phyloP scores from a whole-genome alignment of 805 yeast genomes.

The Yamadazyma laniorum region DNA sequence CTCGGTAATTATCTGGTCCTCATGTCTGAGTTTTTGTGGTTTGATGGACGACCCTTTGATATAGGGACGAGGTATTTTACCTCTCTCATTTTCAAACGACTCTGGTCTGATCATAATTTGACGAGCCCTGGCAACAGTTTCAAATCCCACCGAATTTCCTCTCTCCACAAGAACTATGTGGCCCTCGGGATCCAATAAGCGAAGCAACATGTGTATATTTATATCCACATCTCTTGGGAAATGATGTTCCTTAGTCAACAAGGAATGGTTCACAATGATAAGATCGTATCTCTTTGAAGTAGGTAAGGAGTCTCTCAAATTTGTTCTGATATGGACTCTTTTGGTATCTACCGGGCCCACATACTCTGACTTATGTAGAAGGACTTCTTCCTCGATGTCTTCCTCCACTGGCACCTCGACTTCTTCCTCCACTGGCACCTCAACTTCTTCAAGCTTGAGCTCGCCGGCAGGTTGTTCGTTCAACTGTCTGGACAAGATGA shows the following conservation, averaged over 20 bases:
- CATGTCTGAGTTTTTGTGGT: slow-evolving; percentile 36
- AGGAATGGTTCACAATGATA: slow-evolving; percentile 78
- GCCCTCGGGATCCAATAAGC: slow-evolving; percentile 73
- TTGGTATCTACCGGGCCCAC: slow-evolving; percentile 55
- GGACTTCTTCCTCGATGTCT: slow-evolving; percentile 5
- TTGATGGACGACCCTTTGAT: slow-evolving; percentile 47
- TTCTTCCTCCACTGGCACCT: slow-evolving; percentile 11
- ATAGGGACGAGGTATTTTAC: slow-evolving; percentile 71
- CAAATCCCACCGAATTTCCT: slow-evolving; percentile 89
- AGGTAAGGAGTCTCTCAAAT: slow-evolving; percentile 54
- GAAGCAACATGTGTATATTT: slow-evolving; percentile 56
- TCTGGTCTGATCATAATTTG: slow-evolving; percentile 90
- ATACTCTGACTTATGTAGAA: too few species aligned
- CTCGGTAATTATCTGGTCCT: slow-evolving; percentile 35
- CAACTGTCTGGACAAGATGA: slow-evolving; percentile 67
- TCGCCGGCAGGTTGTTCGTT: slow-evolving; percentile 30
- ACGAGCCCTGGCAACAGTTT: slow-evolving; percentile 83
- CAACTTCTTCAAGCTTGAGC: slow-evolving; percentile 12
- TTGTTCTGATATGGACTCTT: slow-evolving; percentile 52
- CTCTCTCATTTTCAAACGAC: slow-evolving; percentile 49
- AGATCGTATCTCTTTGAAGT: slow-evolving; percentile 63
- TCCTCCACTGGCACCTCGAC: slow-evolving; percentile 5
- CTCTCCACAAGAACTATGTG: slow-evolving; percentile 77
- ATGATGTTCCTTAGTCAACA: slow-evolving; percentile 55
- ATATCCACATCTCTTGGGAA: slow-evolving; percentile 76